Base-by-base conservation (phyloP, 352 stramenopile genomes). In the Pythium volutum region DNA sequence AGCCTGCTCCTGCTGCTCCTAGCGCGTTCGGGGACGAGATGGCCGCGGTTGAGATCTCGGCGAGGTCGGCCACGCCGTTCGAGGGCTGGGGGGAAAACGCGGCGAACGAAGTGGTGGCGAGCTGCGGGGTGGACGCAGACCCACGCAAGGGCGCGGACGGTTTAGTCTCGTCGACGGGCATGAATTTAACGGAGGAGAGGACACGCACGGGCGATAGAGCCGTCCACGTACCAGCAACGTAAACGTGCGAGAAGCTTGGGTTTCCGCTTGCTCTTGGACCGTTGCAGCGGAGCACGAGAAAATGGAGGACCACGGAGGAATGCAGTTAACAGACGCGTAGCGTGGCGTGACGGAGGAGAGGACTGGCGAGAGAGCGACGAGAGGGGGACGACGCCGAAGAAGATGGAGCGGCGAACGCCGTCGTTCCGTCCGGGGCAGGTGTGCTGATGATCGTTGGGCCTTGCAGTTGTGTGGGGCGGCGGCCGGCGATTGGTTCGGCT, bases 21-120 rank as follows among this genome's bases (percentile, higher is more conserved):
- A 46, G 42, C 41, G 52, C 39, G 34, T 55, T 60, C 16, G 69
- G 74, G 7, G 74, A 78, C 49, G 69, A 79, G 56, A 79, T 76
- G 11, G 62, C 49, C 23, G 69, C 25, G n/a, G 46, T 51, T 3
- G 66, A 60, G 47, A 55, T 50, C 16, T 57, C 50, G 12, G 46
- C 49, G 31, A 73, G 61, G 25, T 63, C 38, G 58, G 68, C 56
- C 1, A 53, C 42, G 14, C 41, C 23, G 46, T 59, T 59, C 26
- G 62, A 48, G 2, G 31, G 2, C 7, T 46, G 53, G 16, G 48
- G 66, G 23, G 66, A 52, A 47, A 76, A 75, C 14, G 65, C 62
- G 8, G 69, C 52, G 22, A 72, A 38, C 50, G 64, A 50, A 25
- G 41, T 49, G 16, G 31, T 46, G 4, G 57, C 34, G 54, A 66